Evolutionary conservation across 768 basidiomycete genomes (phyloP).

Genomic region (Mycena maculata): DNA sequence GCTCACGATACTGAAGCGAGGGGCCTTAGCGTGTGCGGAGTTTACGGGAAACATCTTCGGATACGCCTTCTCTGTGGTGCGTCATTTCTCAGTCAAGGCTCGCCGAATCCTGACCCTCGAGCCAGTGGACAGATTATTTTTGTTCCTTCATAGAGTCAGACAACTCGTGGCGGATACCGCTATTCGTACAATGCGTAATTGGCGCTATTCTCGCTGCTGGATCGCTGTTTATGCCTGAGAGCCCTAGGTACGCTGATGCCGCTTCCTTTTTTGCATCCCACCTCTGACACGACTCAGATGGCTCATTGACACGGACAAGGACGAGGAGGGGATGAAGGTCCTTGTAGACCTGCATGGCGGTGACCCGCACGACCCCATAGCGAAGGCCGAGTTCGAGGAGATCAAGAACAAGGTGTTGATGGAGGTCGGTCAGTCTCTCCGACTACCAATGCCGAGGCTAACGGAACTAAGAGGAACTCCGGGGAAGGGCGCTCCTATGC

Average conservation of each 20-base stretch:
- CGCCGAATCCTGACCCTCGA: conserved; percentile 5
- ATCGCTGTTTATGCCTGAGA: conserved; percentile 87
- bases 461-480: conserved; percentile 67
- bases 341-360: conserved; percentile 91
- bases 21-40: conserved; percentile 92
- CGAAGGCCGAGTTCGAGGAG: conserved; percentile 85
- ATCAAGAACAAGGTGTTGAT: conserved; percentile 83
- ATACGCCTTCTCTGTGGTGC: conserved; percentile 88
- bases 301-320: conserved; percentile 88
- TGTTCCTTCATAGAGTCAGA: conserved; percentile 89
- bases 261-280: background rate
- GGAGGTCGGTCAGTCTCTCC: conserved; percentile 58
- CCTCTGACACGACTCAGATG: conserved; percentile 59
- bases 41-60: conserved; percentile 94
- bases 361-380: conserved; percentile 71
- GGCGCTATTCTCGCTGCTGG: conserved; percentile 82
- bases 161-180: conserved; percentile 87
- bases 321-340: conserved; percentile 84
- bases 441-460: background rate
- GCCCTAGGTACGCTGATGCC: conserved; percentile 55
- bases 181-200: conserved; percentile 89
- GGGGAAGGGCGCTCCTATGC: conserved; percentile 81
- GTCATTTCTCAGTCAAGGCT: conserved; percentile 41
- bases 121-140: conserved; percentile 92
- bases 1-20: conserved; percentile 64